Conservation (phyloP, 495 filamentous ascomycete genomes). For the Tuber umbilicatum region DNA sequence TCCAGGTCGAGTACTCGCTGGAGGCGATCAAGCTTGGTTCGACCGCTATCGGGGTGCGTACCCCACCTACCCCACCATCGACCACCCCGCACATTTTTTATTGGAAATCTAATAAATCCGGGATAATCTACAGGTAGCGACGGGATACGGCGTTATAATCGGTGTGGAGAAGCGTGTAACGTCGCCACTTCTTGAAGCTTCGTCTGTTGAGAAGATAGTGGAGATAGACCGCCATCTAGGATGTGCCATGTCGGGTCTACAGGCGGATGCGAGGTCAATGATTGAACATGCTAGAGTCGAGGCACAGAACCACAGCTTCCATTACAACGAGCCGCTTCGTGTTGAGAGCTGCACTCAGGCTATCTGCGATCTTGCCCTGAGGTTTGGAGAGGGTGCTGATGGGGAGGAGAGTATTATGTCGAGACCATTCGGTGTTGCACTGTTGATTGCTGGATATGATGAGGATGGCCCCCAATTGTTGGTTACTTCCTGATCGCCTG, state of each 20-base stretch:
- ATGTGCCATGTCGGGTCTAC: conserved; percentile 95
- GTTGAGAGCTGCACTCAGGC: conserved; percentile 98
- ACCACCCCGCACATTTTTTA: conserved; percentile 12
- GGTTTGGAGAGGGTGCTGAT: conserved; percentile 95
- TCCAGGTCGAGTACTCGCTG: conserved; percentile 99
- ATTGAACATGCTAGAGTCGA: conserved; percentile 97
- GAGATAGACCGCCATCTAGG: conserved; percentile 98
- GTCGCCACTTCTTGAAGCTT: conserved; percentile 90
- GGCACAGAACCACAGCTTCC: conserved; percentile 90
- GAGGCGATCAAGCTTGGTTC: conserved; percentile 99
- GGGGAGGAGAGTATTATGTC: conserved; percentile 98
- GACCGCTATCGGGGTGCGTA: conserved; percentile 85
- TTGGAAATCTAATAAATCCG: conserved; percentile 23
- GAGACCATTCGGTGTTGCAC: conserved; percentile 89
- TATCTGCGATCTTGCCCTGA: conserved; percentile 91
- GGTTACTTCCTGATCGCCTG: conserved; percentile 36
- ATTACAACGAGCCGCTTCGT: conserved; percentile 88
- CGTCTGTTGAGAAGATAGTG: conserved; percentile 97
- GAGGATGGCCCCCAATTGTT: conserved; percentile 92
- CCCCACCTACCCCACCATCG: conserved; percentile 15
- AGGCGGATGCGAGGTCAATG: conserved; percentile 93
- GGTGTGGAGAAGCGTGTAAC: conserved; percentile 99
- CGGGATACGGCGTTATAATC: conserved; percentile 83
- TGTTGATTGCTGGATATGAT: conserved; percentile 93
- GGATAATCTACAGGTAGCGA: conserved; percentile 59